Conservation (phyloP, 768 basidiomycete species). For the Termitomyces sp. region DNA sequence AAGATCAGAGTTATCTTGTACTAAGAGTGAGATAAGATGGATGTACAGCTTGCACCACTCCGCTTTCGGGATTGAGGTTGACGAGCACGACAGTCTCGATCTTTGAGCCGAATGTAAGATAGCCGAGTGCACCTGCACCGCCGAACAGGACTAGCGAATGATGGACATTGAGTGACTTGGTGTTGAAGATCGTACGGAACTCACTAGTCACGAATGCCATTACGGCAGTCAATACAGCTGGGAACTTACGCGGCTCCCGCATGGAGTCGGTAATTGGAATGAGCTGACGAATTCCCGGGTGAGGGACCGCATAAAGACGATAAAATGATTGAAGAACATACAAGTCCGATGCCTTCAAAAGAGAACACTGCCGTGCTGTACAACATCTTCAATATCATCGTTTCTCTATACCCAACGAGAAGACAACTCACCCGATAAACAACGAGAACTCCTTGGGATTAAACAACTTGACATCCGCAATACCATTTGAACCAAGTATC, state of each 20-base stretch:
- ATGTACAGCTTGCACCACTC: constrained; percentile 82
- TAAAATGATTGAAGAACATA: constrained; percentile 25
- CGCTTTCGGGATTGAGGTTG: constrained; percentile 80
- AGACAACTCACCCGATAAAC: constrained; percentile 71
- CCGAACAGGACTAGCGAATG: constrained; percentile 65
- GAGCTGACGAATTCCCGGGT: constrained; percentile 34
- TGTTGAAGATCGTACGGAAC: constrained; percentile 14
- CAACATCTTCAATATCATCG: not conserved
- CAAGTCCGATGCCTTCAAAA: constrained; percentile 95
- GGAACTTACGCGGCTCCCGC: constrained; percentile 93
- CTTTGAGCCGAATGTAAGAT: constrained; percentile 80
- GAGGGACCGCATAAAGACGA: not conserved
- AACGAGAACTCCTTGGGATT: constrained; percentile 87
- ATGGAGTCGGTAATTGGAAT: constrained; percentile 98
- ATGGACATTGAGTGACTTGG: not conserved
- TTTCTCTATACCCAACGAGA: not conserved
- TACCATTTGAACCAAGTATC: constrained; percentile 60
- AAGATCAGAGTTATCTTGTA: not conserved
- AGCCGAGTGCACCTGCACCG: constrained; percentile 81
- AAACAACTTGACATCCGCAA: constrained; percentile 80
- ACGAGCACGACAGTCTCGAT: constrained; percentile 93
- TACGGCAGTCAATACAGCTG: constrained; percentile 78
- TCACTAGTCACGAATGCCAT: constrained; percentile 80
- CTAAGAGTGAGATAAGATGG: constrained; percentile 10
- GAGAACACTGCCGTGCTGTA: constrained; percentile 93